A percentile compares a stretch with the other conserved stretches of the same genome.
phyloP scores from a whole-genome alignment of 257 asterid species.

The Linaria vulgaris region DNA sequence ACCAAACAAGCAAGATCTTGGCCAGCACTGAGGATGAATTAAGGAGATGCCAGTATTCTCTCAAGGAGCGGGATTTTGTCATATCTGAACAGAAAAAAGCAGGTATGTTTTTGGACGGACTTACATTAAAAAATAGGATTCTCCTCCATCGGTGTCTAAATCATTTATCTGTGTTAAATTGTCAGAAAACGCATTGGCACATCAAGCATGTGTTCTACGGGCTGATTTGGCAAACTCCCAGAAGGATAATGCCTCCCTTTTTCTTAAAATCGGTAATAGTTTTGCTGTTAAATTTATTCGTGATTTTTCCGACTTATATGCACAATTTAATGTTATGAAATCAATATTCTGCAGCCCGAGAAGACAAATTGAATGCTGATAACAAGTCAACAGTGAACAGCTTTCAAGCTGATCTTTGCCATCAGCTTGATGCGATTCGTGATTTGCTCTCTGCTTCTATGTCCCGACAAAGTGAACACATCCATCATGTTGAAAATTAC shows the following conservation, averaged over 20 bases:
- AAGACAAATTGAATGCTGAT: constrained; percentile 63
- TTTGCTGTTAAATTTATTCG: neutral
- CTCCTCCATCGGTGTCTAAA: constrained; percentile 13
- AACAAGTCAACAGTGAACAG: constrained; percentile 60
- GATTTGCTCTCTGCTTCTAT: constrained; percentile 51
- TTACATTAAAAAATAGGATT: constrained; percentile 1
- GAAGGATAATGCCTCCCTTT: constrained; percentile 63
- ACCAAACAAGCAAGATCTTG: constrained; percentile 49
- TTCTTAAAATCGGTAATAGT: constrained; percentile 58
- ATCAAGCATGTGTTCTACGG: constrained; percentile 74
- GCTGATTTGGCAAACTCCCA: constrained; percentile 80
- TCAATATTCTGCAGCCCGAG: constrained; percentile 54
- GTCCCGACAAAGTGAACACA: constrained; percentile 62
- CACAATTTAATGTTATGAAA: constrained; percentile 16
- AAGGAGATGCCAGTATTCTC: constrained; percentile 49
- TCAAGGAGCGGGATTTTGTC: constrained; percentile 70
- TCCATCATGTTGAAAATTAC: constrained; percentile 57
- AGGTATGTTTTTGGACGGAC: constrained; percentile 37
- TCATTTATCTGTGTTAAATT: constrained; percentile 9
- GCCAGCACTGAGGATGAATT: constrained; percentile 61
- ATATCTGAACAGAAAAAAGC: constrained; percentile 83
- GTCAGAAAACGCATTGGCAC: constrained; percentile 76
- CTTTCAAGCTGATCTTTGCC: constrained; percentile 63
- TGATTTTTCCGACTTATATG: neutral
- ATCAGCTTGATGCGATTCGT: constrained; percentile 61